Percentiles rank a stretch among this genome's conserved stretches.
Evolutionary conservation across 495 filamentous ascomycete genomes (phyloP).

Genomic region (Trichocladium uniseriatum): DNA sequence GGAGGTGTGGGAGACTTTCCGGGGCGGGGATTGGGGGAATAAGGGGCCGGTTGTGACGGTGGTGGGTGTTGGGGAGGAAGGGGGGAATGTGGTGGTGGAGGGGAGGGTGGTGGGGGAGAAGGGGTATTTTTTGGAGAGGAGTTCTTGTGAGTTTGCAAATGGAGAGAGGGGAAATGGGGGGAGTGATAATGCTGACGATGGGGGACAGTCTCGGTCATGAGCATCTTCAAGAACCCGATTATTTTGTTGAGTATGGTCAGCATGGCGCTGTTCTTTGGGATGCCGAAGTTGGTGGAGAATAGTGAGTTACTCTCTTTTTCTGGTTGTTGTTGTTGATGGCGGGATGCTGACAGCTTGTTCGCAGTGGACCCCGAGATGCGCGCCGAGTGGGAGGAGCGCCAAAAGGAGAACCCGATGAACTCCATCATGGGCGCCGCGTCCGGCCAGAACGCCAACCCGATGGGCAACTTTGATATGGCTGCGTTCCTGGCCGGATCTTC

Average conservation of each 20-base stretch:
- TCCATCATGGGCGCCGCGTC: conserved; percentile 38
- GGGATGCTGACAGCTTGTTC: neutral
- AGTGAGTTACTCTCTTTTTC: conserved; percentile 51
- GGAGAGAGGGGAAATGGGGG: neutral
- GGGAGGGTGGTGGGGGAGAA: conserved; percentile 51
- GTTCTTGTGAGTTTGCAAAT: conserved; percentile 52
- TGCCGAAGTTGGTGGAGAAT: conserved; percentile 92
- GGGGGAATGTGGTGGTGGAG: conserved; percentile 38
- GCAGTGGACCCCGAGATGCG: conserved; percentile 91
- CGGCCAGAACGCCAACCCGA: conserved; percentile 32
- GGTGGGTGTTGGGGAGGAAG: conserved; percentile 12
- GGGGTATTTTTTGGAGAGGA: conserved; percentile 63
- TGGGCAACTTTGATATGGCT: conserved; percentile 78
- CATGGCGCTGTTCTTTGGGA: conserved; percentile 70
- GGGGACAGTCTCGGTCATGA: conserved; percentile 42
- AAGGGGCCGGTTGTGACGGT: conserved; percentile 54
- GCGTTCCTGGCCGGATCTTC: conserved; percentile 60
- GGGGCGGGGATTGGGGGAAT: conserved; percentile 82
- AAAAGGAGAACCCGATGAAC: conserved; percentile 61
- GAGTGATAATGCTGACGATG: neutral
- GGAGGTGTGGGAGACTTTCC: conserved; percentile 72
- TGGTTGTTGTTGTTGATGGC: neutral
- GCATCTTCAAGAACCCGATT: conserved; percentile 86
- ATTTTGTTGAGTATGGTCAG: conserved; percentile 79
- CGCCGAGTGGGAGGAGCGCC: conserved; percentile 84